These are phyloP conservation scores for Diaporthe longicolla DNA, from an alignment of 2,329 filamentous ascomycete genomes.

Conservation along the genomic window DNA sequence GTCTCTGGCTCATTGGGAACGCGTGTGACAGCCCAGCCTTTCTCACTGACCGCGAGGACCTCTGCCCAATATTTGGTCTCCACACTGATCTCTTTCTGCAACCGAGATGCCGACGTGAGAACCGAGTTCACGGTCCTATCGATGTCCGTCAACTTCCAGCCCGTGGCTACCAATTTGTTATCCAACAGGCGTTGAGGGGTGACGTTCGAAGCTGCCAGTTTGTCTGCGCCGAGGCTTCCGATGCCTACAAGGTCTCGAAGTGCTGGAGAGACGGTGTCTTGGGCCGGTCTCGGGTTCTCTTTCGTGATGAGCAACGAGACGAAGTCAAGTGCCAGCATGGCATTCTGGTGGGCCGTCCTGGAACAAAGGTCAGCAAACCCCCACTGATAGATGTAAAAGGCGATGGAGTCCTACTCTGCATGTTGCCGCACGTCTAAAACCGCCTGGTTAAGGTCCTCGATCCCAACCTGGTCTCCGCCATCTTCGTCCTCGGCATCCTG, in stretches of 20 bases:
- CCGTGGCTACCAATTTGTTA: conserved; percentile 70
- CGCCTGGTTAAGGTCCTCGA: conserved; percentile 62
- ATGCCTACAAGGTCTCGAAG: conserved; percentile 80
- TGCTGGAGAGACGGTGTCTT: conserved; percentile 77
- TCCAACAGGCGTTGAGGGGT: conserved; percentile 69
- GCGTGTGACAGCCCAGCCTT: conserved; percentile 88
- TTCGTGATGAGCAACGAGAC: conserved; percentile 88
- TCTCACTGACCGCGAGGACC: conserved; percentile 83
- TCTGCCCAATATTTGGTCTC: conserved; percentile 94
- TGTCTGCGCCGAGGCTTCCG: conserved; percentile 80
- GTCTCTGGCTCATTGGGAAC: conserved; percentile 80
- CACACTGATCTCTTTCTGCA: conserved; percentile 82
- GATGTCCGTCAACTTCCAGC: conserved; percentile 85
- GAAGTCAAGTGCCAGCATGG: conserved; percentile 82
- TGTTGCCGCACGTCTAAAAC: conserved; percentile 70
- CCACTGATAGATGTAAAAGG: neutral
- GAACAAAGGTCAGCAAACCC: conserved; percentile 44
- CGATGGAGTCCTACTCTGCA: conserved; percentile 64
- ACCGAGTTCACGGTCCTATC: conserved; percentile 82
- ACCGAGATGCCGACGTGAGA: conserved; percentile 76
- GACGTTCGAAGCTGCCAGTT: conserved; percentile 72
- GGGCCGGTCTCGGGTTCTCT: conserved; percentile 78
- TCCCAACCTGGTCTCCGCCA: conserved; percentile 56
- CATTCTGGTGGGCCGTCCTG: conserved; percentile 69
- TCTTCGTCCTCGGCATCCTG: conserved; percentile 60